Evolutionary conservation across 2,329 filamentous ascomycete species (phyloP).

Genomic region (Penicillium paneum): DNA sequence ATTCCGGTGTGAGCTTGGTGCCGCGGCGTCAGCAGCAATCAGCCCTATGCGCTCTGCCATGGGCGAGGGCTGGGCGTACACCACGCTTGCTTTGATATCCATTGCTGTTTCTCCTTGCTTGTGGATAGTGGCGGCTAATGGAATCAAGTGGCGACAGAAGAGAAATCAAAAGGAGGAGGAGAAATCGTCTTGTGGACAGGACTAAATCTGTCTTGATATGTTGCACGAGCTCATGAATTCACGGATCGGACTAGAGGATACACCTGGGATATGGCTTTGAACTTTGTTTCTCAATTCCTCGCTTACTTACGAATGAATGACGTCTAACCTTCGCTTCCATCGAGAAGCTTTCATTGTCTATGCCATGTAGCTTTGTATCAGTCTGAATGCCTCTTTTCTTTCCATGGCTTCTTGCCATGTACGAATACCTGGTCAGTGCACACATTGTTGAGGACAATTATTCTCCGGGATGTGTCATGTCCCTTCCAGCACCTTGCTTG

Average conservation of each 20-base stretch:
- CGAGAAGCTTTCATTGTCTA: neutral
- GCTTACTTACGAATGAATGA: neutral
- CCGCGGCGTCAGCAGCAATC: constrained; percentile 39
- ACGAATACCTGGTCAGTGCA: neutral
- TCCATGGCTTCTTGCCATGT: too few relatives aligned
- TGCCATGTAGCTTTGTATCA: neutral
- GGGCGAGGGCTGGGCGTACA: constrained; percentile 45
- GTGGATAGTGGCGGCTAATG: constrained; percentile 27
- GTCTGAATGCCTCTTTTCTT: too few relatives aligned
- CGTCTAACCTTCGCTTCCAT: neutral
- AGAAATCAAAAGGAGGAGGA: constrained; percentile 12
- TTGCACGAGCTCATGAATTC: neutral
- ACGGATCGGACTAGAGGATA: neutral
- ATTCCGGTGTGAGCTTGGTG: constrained; percentile 40
- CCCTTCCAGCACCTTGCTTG: neutral
- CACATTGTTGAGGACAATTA: constrained; percentile 1
- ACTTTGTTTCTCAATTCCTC: neutral
- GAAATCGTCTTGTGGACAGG: neutral
- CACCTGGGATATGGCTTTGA: neutral
- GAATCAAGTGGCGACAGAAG: constrained; percentile 30
- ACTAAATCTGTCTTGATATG: neutral
- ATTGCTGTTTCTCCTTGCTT: constrained; percentile 21
- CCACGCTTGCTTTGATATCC: constrained; percentile 34
- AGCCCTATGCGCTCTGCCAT: constrained; percentile 39
- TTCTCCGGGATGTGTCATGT: neutral